A percentile compares a stretch with the other conserved stretches of the same genome.
Evolutionary conservation across 352 stramenopile species (phyloP).

Genomic region (Blastocystis sp.): DNA sequence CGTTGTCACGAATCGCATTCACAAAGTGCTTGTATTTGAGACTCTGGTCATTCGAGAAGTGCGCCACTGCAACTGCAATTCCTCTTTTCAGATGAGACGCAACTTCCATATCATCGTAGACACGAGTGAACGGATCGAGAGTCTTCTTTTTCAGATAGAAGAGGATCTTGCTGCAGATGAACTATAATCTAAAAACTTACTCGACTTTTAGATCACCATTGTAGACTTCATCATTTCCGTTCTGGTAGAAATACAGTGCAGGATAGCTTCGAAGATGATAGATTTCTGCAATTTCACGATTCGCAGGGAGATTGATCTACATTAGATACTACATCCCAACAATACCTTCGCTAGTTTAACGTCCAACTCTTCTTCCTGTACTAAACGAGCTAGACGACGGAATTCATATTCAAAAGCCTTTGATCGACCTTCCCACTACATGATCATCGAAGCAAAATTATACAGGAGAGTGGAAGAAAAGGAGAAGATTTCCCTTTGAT

Average conservation of each 20-base stretch:
- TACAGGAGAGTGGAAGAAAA: slow-evolving; percentile 54
- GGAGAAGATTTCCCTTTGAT: background rate
- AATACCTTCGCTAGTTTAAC: background rate
- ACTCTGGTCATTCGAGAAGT: background rate
- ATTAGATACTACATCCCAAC: background rate
- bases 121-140: background rate
- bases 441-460: background rate
- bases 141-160: slow-evolving; percentile 52
- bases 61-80: background rate
- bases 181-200: background rate
- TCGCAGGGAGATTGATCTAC: slow-evolving; percentile 22
- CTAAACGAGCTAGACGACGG: background rate
- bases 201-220: background rate
- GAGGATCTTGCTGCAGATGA: background rate
- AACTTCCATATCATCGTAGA: background rate
- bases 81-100: background rate
- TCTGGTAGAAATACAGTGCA: slow-evolving; percentile 5
- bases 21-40: slow-evolving; percentile 33
- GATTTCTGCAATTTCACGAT: slow-evolving; percentile 41
- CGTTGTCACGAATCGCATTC: background rate
- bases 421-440: slow-evolving; percentile 22
- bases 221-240: slow-evolving; percentile 36
- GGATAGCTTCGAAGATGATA: background rate
- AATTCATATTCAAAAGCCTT: slow-evolving; percentile 42
- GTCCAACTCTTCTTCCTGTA: background rate